Evolutionary conservation across 257 asterid genomes (phyloP).

Genomic region (Osmanthus fragrans): DNA sequence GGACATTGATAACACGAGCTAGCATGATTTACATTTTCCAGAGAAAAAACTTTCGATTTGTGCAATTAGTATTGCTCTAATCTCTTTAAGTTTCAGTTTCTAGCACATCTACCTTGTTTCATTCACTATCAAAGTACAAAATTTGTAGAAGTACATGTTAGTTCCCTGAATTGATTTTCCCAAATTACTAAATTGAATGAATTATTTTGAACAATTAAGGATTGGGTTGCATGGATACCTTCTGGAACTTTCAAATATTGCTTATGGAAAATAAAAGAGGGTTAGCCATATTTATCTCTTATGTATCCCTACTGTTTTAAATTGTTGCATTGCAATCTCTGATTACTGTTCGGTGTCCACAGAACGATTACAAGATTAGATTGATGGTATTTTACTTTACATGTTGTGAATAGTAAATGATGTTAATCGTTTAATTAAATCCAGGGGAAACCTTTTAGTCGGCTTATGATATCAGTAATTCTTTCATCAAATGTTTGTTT

Average conservation of each 20-base stretch:
- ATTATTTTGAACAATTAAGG: neutral
- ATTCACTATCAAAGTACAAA: neutral
- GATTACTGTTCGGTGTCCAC: neutral
- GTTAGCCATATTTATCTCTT: neutral
- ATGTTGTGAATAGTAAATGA: neutral
- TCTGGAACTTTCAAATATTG: neutral
- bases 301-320: neutral
- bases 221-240: neutral
- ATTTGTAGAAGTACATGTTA: neutral
- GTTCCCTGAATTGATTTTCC: neutral
- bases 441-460: conserved; percentile 6
- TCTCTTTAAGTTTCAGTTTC: neutral
- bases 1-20: neutral
- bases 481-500: neutral
- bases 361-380: neutral
- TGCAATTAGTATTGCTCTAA: neutral
- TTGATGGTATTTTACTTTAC: neutral
- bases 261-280: neutral
- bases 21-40: neutral
- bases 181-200: neutral
- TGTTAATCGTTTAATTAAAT: neutral
- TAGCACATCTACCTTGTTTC: neutral
- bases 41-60: neutral
- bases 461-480: neutral
- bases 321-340: neutral